Base-by-base conservation (phyloP, 129 eudicot species). In the Chrysanthemum lavandulifolium region DNA sequence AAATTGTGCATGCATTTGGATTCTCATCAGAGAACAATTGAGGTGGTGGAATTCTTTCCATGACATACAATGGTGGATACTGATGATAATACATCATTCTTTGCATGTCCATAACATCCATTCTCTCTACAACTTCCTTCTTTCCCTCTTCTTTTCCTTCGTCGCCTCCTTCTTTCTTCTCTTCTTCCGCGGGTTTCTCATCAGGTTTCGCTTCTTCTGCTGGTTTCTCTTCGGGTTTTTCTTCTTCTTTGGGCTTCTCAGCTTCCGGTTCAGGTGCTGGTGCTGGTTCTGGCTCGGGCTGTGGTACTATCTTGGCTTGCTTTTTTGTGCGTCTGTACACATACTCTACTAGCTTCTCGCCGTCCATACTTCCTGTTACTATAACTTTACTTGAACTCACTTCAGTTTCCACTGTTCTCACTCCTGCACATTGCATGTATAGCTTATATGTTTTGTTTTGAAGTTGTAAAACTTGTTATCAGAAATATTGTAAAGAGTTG, bases 21-120 rank as follows among this genome's bases (percentile, higher is more conserved):
- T 94, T 94, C 82, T 94, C 99, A 60, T 94, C 99, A 0, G 97
- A 90, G 47, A 94, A 94, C 11, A 94, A 81, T 76, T 94, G 99
- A 3, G 99, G 99, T 25, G 99, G 88, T 55, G 99, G 99, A 63
- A 94, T 84, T 88, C 93, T 90, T 73, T 94, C 99, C 49, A 88
- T 84, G 45, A 87, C 70, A 11, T 94, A 94, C 47, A 86, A 64
- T 1, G 99, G 99, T 75, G 92, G 92, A 71, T 89, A 73, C 76
- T 93, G 92, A 77, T 89, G 70, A 61, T 87, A 59, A 83, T 92
- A 81, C 88, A 89, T 82, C 89, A 87, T 83, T 68, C 82, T 84
- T n/a, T 89, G 89, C 83, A 86, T 86, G 21, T 72, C 82, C 13
- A 71, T 49, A 56, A 25, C 14, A 23, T 53, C 70, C 65, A 60